Evolutionary conservation across 768 basidiomycete genomes (phyloP).

Genomic region (Mycena latifolia): DNA sequence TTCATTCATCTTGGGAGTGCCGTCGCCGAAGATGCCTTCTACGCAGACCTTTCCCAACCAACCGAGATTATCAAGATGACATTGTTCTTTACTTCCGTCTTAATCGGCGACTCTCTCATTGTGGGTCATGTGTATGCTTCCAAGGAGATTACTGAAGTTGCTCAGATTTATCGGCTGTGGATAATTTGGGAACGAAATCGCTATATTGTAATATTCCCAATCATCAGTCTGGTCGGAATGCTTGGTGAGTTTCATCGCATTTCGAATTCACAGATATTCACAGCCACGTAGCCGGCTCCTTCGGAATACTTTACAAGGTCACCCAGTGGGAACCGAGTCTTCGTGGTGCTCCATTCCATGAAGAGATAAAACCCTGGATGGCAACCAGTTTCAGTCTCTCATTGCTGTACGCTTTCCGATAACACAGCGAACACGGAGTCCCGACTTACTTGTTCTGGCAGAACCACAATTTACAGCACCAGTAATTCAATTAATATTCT

Average conservation of each 20-base stretch:
- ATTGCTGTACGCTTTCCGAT: not conserved
- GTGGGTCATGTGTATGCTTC: constrained; percentile 29
- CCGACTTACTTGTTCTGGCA: not conserved
- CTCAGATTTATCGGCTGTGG: constrained; percentile 60
- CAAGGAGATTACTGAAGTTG: too few relatives aligned
- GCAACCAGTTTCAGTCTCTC: not conserved
- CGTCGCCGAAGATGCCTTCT: constrained; percentile 13
- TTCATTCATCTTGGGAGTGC: constrained; percentile 23
- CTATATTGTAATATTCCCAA: constrained; percentile 21
- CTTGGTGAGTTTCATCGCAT: not conserved
- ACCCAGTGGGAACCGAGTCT: constrained; percentile 13
- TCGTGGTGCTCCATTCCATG: not conserved
- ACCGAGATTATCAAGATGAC: constrained; percentile 9
- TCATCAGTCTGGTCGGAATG: not conserved
- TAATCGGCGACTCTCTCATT: constrained; percentile 17
- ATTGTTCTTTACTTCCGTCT: not conserved
- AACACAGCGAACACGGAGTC: too few relatives aligned
- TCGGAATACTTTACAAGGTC: not conserved
- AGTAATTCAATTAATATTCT: not conserved
- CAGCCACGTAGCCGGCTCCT: too few relatives aligned
- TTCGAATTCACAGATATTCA: too few relatives aligned
- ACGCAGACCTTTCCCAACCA: constrained; percentile 10
- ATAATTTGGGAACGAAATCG: constrained; percentile 22
- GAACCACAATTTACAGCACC: constrained; percentile 17
- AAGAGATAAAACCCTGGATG: constrained; percentile 6